Conservation (phyloP, 257 asterid genomes). For the Perilla frutescens region DNA sequence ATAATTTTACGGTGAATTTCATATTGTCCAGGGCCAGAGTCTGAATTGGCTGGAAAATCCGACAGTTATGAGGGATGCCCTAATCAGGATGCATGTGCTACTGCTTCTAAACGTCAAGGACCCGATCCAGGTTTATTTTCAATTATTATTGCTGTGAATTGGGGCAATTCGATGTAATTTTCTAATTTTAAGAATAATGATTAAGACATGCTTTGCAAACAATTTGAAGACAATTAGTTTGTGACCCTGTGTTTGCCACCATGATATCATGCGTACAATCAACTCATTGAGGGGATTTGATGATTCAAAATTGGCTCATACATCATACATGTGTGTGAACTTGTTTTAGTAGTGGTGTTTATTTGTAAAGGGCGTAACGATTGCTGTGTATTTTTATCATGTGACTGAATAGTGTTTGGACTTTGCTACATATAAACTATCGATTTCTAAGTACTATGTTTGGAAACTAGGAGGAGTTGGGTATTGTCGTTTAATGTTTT, state of each 20-base stretch:
- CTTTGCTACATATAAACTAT: neutral
- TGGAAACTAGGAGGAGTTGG: neutral
- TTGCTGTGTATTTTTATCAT: neutral
- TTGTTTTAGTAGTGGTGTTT: neutral
- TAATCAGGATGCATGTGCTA: constrained; percentile 86
- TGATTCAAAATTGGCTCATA: neutral
- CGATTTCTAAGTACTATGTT: neutral
- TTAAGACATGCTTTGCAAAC: neutral
- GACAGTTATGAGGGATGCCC: constrained; percentile 89
- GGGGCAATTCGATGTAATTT: neutral
- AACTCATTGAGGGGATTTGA: neutral
- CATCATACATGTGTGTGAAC: neutral
- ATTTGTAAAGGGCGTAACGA: neutral
- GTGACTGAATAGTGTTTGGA: neutral
- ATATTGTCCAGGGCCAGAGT: constrained; percentile 92
- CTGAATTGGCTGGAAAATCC: constrained; percentile 86
- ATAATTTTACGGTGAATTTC: constrained; percentile 27
- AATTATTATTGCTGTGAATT: neutral
- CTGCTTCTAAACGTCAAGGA: constrained; percentile 81
- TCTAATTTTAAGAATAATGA: neutral
- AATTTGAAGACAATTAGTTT: neutral
- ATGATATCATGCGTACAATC: neutral
- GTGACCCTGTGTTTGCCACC: neutral
- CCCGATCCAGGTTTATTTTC: constrained; percentile 78
- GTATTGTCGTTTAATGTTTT: neutral